Evolutionary conservation across 345 rosid genomes (phyloP).

Genomic region (Moringa oleifera): DNA sequence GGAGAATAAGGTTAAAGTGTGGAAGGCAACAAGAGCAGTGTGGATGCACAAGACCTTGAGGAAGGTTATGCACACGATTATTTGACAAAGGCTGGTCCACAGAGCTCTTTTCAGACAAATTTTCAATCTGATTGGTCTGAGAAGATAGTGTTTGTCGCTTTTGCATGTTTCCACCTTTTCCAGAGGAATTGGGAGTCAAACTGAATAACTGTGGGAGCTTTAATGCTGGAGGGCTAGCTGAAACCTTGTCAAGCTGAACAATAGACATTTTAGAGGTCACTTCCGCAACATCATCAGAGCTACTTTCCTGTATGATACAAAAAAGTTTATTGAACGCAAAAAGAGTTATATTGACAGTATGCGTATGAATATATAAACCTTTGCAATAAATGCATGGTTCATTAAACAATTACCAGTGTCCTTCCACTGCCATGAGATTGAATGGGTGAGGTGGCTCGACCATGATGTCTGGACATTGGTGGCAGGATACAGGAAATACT

Average conservation of each 20-base stretch:
- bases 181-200: constrained; percentile 87
- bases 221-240: constrained; percentile 65
- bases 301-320: constrained; percentile 54
- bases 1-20: neutral
- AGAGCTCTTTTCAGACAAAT: constrained; percentile 49
- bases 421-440: constrained; percentile 81
- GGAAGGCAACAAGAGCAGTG: constrained; percentile 4
- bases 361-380: too few species aligned
- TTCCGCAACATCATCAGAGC: constrained; percentile 63
- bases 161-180: constrained; percentile 71
- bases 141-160: constrained; percentile 53
- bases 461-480: constrained; percentile 47
- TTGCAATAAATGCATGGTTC: constrained; percentile 8
- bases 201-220: constrained; percentile 92
- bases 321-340: neutral
- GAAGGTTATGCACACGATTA: constrained; percentile 40
- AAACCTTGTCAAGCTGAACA: constrained; percentile 74
- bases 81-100: constrained; percentile 46
- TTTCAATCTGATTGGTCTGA: constrained; percentile 59
- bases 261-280: constrained; percentile 62
- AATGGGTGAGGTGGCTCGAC: constrained; percentile 51
- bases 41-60: constrained; percentile 52
- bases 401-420: constrained; percentile 42
- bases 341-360: neutral
- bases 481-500: constrained; percentile 65